Percentiles rank a stretch among this genome's conserved stretches.
phyloP scores from a whole-genome alignment of 345 rosid genomes.

The Lumnitzera racemosa region DNA sequence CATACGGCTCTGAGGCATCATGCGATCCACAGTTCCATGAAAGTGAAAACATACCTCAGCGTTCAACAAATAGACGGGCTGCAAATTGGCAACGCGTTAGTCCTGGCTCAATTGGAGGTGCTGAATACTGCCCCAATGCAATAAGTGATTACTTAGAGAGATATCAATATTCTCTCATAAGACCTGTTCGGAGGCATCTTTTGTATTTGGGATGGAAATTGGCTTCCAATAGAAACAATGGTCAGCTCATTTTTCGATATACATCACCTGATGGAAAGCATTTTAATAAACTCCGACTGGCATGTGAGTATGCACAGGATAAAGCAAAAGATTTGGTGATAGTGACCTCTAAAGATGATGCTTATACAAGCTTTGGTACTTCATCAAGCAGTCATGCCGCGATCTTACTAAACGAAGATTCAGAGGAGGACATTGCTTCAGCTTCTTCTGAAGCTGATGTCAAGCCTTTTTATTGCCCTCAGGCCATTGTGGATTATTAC shows the following conservation, averaged over 20 bases:
- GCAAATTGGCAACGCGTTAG: constrained; percentile 36
- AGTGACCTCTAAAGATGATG: constrained; percentile 8
- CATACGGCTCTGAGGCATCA: neutral
- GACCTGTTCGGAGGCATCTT: constrained; percentile 24
- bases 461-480: constrained; percentile 35
- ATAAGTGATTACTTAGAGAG: constrained; percentile 13
- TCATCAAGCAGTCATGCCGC: constrained; percentile 4
- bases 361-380: constrained; percentile 2
- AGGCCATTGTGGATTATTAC: constrained; percentile 36
- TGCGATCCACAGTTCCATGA: constrained; percentile 6
- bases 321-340: neutral
- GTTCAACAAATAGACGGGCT: constrained; percentile 4
- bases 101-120: constrained; percentile 28
- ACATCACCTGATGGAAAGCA: constrained; percentile 26
- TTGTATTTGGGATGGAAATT: constrained; percentile 23
- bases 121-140: constrained; percentile 48
- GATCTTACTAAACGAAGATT: constrained; percentile 4
- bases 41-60: neutral
- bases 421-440: constrained; percentile 1
- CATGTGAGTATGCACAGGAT: constrained; percentile 17
- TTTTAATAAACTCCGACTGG: constrained; percentile 22
- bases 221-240: constrained; percentile 4
- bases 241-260: constrained; percentile 16
- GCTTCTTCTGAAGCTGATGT: constrained; percentile 10
- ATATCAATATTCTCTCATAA: neutral